phyloP scores from a whole-genome alignment of 495 filamentous ascomycete species.

The Terfezia boudieri region DNA sequence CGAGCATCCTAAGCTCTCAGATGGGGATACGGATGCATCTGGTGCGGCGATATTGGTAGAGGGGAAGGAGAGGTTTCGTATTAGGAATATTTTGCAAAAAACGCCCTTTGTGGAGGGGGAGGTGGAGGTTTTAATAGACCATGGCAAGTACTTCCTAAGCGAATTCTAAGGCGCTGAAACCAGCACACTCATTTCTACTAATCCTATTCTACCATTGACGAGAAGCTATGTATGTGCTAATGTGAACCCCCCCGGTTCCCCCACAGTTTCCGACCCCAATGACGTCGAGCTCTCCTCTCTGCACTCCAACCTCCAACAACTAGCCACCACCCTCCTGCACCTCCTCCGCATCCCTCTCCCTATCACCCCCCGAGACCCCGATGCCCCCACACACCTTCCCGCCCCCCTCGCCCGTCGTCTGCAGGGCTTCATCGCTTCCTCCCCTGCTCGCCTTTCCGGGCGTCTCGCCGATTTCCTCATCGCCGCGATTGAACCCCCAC shows the following conservation, averaged over 20 bases:
- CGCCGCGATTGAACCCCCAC: constrained; percentile 59
- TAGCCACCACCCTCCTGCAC: constrained; percentile 29
- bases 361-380: constrained; percentile 53
- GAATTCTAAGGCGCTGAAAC: no score
- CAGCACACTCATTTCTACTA: constrained; percentile 23
- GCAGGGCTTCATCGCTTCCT: constrained; percentile 61
- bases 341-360: constrained; percentile 45
- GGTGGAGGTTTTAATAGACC: constrained; percentile 27
- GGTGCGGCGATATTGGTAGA: constrained; percentile 51
- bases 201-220: not conserved
- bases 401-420: constrained; percentile 66
- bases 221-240: not conserved
- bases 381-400: constrained; percentile 34
- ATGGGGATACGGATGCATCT: no score
- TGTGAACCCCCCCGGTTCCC: not conserved
- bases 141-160: constrained; percentile 16
- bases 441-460: constrained; percentile 57
- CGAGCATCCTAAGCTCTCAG: constrained; percentile 20
- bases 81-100: constrained; percentile 53
- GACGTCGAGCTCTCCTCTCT: not conserved
- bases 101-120: constrained; percentile 70
- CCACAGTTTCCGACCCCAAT: not conserved
- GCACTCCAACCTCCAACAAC: constrained; percentile 3
- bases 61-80: constrained; percentile 50
- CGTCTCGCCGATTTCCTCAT: constrained; percentile 90